Evolutionary conservation across 352 stramenopile genomes (phyloP).

Genomic region (Phytophthora sp.): DNA sequence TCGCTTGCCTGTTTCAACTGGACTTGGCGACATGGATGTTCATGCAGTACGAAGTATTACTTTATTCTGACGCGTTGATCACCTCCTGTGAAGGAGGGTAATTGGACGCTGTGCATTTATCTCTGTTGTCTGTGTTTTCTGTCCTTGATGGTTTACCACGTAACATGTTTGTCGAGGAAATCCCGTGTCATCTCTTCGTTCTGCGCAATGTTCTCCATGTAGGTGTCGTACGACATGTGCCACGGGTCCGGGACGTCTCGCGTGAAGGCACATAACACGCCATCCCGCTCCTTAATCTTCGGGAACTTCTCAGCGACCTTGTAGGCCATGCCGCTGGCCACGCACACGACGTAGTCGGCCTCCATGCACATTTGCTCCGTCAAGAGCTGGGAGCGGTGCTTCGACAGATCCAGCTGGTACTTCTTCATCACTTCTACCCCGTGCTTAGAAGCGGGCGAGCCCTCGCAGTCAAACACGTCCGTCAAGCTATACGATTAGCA

Average conservation of each 20-base stretch:
- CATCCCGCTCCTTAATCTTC: conserved; percentile 56
- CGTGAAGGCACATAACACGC: conserved; percentile 62
- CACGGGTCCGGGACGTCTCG: conserved; percentile 78
- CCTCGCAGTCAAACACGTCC: conserved; percentile 71
- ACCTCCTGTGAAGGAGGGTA: background rate
- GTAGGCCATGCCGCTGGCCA: conserved; percentile 65
- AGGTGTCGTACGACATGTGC: conserved; percentile 86
- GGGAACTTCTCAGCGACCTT: conserved; percentile 76
- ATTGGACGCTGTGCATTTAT: background rate
- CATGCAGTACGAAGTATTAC: background rate
- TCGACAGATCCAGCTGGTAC: conserved; percentile 76
- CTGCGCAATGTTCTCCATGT: conserved; percentile 81
- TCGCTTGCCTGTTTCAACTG: background rate
- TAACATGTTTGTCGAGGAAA: conserved; percentile 72
- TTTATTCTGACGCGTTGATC: conserved; percentile 1
- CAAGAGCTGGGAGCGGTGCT: conserved; percentile 69
- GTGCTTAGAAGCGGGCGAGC: conserved; percentile 68
- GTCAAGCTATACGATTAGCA: conserved; percentile 50
- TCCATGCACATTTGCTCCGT: conserved; percentile 68
- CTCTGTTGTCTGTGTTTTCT: background rate
- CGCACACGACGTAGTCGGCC: conserved; percentile 78
- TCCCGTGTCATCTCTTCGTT: conserved; percentile 78
- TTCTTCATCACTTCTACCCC: conserved; percentile 73
- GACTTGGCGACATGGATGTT: background rate
- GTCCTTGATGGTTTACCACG: conserved; percentile 29